Percentiles rank a stretch among this genome's conserved stretches.
These are phyloP conservation scores for Penicillium sp. DNA, from an alignment of 2,329 filamentous ascomycete genomes.

Conservation along the genomic window DNA sequence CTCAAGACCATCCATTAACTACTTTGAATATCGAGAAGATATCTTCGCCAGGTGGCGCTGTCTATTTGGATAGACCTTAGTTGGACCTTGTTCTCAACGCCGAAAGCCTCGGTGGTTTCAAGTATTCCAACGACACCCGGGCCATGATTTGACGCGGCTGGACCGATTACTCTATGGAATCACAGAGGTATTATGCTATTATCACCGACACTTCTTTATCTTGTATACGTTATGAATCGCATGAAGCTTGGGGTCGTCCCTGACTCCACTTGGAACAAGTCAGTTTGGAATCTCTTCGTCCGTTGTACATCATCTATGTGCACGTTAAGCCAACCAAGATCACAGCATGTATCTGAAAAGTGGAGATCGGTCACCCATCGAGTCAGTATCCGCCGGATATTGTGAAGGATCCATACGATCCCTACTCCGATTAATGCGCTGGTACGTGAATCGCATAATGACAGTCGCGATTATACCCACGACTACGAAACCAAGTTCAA, in stretches of 20 bases:
- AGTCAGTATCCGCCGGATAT: constrained; percentile 54
- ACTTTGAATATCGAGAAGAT: background rate
- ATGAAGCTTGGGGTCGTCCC: background rate
- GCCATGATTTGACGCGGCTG: background rate
- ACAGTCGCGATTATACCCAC: constrained; percentile 47
- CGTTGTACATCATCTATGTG: background rate
- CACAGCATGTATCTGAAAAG: constrained; percentile 62
- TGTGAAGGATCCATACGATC: constrained; percentile 44
- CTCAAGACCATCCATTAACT: background rate
- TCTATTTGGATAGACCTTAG: background rate
- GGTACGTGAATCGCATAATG: constrained; percentile 52
- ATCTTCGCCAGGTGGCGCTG: background rate
- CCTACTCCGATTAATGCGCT: constrained; percentile 58
- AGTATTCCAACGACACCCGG: background rate
- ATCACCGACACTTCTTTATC: background rate
- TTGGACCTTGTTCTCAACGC: background rate
- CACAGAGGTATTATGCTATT: background rate
- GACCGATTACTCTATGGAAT: background rate
- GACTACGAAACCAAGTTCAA: constrained; percentile 52
- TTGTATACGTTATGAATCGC: background rate
- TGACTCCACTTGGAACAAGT: background rate
- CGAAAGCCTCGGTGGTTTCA: background rate
- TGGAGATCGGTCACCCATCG: constrained; percentile 59
- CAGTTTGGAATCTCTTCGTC: background rate
- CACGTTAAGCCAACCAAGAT: background rate